Percentiles rank a stretch among this genome's conserved stretches.
phyloP scores from a whole-genome alignment of 352 stramenopile species.

The Phytophthora litchii region DNA sequence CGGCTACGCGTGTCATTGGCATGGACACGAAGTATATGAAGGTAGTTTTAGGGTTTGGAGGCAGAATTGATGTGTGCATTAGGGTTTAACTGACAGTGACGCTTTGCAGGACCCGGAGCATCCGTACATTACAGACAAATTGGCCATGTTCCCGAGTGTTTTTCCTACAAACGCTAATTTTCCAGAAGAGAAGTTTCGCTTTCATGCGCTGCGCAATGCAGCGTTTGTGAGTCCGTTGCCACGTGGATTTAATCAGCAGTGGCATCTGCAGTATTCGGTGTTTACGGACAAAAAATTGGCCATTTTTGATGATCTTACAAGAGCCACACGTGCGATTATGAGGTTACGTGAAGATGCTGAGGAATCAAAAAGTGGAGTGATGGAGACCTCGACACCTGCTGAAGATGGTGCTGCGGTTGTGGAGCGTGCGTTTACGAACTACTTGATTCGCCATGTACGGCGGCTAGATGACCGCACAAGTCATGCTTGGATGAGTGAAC shows the following conservation, averaged over 20 bases:
- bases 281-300: slow-evolving; percentile 82
- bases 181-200: slow-evolving; percentile 84
- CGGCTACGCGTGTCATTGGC: slow-evolving; percentile 62
- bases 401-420: slow-evolving; percentile 29
- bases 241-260: slow-evolving; percentile 78
- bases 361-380: slow-evolving; percentile 12
- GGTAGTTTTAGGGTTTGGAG: slow-evolving; percentile 34
- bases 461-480: slow-evolving; percentile 81
- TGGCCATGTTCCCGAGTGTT: slow-evolving; percentile 66
- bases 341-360: slow-evolving; percentile 29
- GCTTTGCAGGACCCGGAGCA: slow-evolving; percentile 59
- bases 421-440: slow-evolving; percentile 72
- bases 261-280: slow-evolving; percentile 85
- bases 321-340: slow-evolving; percentile 56
- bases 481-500: slow-evolving; percentile 82
- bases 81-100: slow-evolving; percentile 3
- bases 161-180: slow-evolving; percentile 79
- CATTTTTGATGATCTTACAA: slow-evolving; percentile 72
- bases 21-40: slow-evolving; percentile 79
- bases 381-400: slow-evolving; percentile 3
- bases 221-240: slow-evolving; percentile 82
- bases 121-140: slow-evolving; percentile 73
- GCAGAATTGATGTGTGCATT: slow-evolving; percentile 1
- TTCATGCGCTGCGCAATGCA: slow-evolving; percentile 69
- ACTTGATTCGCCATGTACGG: slow-evolving; percentile 83